These are phyloP conservation scores for Zygotorulaspora sp. DNA, from an alignment of 805 yeast genomes.

Conservation along the genomic window DNA sequence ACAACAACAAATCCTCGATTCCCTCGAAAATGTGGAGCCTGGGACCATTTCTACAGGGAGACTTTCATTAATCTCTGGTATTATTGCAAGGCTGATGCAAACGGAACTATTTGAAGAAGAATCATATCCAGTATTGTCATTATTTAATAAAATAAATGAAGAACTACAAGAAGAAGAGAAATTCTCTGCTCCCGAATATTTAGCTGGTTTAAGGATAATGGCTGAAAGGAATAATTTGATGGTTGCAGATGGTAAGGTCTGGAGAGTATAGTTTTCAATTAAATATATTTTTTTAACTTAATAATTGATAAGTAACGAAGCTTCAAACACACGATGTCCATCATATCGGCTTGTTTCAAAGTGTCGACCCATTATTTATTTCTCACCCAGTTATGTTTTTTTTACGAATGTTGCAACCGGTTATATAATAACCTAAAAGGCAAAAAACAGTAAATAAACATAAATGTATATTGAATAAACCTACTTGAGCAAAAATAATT, in stretches of 20 bases:
- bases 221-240: constrained; percentile 44
- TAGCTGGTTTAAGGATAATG: constrained; percentile 42
- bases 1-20: constrained; percentile 20
- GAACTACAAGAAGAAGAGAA: constrained; percentile 46
- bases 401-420: no score
- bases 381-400: no score
- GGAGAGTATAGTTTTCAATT: no score
- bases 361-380: no score
- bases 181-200: constrained; percentile 42
- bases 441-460: no score
- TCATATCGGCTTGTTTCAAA: no score
- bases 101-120: constrained; percentile 43
- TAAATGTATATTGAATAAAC: no score
- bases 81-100: constrained; percentile 45
- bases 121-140: constrained; percentile 37
- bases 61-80: constrained; percentile 42
- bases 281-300: no score
- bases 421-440: no score
- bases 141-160: constrained; percentile 43
- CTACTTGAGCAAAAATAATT: no score
- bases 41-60: constrained; percentile 49
- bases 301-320: not conserved
- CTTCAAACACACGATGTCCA: no score
- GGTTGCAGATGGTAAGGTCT: constrained; percentile 46
- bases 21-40: constrained; percentile 20